These are phyloP conservation scores for Phytophthora ohioensis DNA, from an alignment of 352 stramenopile genomes.

Conservation along the genomic window DNA sequence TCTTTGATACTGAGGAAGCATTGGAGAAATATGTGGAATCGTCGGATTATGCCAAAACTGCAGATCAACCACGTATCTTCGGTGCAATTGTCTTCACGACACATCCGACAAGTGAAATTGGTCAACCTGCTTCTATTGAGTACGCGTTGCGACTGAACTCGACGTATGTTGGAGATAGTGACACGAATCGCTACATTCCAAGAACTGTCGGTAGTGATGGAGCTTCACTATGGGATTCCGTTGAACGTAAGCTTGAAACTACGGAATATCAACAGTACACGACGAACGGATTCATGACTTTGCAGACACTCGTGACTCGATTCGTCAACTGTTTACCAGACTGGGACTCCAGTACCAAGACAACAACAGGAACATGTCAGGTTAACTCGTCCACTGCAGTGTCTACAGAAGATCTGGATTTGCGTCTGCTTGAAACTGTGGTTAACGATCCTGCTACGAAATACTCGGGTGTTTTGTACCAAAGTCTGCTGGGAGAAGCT, in stretches of 20 bases:
- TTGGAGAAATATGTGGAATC: slow-evolving; percentile 51
- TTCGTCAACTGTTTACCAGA: slow-evolving; percentile 53
- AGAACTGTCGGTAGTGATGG: slow-evolving; percentile 27
- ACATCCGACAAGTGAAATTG: slow-evolving; percentile 35
- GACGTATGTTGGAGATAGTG: slow-evolving; percentile 27
- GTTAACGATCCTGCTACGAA: slow-evolving; percentile 39
- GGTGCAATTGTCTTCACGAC: slow-evolving; percentile 53
- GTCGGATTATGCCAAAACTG: slow-evolving; percentile 41
- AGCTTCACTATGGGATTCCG: slow-evolving; percentile 27
- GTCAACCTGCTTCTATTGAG: slow-evolving; percentile 35
- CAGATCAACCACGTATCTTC: slow-evolving; percentile 47
- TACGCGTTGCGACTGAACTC: slow-evolving; percentile 54
- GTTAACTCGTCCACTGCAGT: slow-evolving; percentile 24
- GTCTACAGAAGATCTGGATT: slow-evolving; percentile 22
- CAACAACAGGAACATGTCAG: slow-evolving; percentile 27
- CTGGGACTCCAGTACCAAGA: slow-evolving; percentile 40
- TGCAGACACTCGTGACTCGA: slow-evolving; percentile 54
- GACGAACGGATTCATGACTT: slow-evolving; percentile 50
- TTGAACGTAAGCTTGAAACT: slow-evolving; percentile 32
- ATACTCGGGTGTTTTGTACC: slow-evolving; percentile 24
- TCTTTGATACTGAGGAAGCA: slow-evolving; percentile 43
- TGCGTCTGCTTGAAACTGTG: slow-evolving; percentile 32
- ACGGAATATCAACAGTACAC: slow-evolving; percentile 52
- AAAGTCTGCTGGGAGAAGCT: slow-evolving; percentile 16
- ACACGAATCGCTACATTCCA: slow-evolving; percentile 25